Conservation (phyloP, 345 rosid genomes). For the Arabidopsis arenosa region DNA sequence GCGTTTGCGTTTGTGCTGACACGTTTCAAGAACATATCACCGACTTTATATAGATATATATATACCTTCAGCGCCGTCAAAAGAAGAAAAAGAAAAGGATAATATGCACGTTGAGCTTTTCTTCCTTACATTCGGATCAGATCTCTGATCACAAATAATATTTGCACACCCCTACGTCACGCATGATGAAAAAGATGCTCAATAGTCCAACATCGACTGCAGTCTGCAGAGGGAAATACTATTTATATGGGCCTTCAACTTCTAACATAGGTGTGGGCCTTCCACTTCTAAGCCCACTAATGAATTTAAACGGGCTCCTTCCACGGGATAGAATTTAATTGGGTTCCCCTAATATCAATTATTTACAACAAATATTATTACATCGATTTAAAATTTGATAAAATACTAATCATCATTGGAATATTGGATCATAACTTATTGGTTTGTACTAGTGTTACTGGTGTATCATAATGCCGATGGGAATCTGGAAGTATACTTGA, state of each 20-base stretch:
- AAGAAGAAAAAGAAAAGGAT: background rate
- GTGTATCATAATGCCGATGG: too few relatives aligned
- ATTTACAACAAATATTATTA: background rate
- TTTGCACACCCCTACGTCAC: background rate
- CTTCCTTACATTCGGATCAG: background rate
- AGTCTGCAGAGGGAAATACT: too few relatives aligned
- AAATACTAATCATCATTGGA: background rate
- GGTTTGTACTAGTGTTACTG: too few relatives aligned
- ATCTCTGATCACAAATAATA: conserved; percentile 1
- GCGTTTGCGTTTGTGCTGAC: background rate
- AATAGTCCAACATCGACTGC: background rate
- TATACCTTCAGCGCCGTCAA: background rate
- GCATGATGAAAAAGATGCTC: conserved; percentile 1
- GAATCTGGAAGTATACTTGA: too few relatives aligned
- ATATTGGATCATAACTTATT: background rate
- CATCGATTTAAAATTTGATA: background rate
- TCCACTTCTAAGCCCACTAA: background rate
- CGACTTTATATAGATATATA: background rate
- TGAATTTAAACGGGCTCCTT: background rate
- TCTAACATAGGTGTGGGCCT: background rate
- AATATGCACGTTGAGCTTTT: background rate
- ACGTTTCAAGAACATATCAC: background rate
- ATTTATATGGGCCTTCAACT: background rate
- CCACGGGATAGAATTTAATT: background rate
- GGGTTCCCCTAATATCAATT: background rate